Evolutionary conservation across 805 yeast genomes (phyloP).

Genomic region (Barnettozyma pratensis): DNA sequence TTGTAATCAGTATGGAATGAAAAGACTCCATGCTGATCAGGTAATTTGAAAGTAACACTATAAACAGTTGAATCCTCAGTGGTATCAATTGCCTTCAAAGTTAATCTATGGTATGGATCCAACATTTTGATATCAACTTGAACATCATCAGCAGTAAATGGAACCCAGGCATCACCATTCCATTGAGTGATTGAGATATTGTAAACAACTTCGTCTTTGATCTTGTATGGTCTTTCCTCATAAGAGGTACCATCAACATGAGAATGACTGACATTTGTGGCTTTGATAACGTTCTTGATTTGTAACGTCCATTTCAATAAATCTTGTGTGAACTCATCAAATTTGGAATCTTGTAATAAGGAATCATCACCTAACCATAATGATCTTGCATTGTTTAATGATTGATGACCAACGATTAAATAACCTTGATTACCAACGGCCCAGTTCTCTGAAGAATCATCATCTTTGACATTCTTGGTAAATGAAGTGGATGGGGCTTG

Average conservation of each 20-base stretch:
- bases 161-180: constrained; percentile 60
- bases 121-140: constrained; percentile 87
- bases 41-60: constrained; percentile 56
- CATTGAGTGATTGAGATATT: constrained; percentile 43
- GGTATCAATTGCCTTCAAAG: constrained; percentile 39
- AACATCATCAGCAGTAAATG: constrained; percentile 55
- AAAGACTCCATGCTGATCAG: constrained; percentile 97
- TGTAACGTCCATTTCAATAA: constrained; percentile 71
- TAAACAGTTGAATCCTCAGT: constrained; percentile 39
- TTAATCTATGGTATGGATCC: constrained; percentile 90
- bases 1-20: constrained; percentile 76
- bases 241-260: constrained; percentile 41
- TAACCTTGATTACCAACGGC: constrained; percentile 76
- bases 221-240: constrained; percentile 51
- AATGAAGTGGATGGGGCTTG: constrained; percentile 62
- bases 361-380: constrained; percentile 74
- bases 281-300: constrained; percentile 56
- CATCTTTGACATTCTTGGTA: constrained; percentile 44
- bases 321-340: constrained; percentile 37
- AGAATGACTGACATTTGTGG: constrained; percentile 48
- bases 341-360: constrained; percentile 40
- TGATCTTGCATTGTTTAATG: constrained; percentile 69
- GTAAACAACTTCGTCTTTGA: constrained; percentile 66
- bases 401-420: constrained; percentile 74
- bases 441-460: constrained; percentile 55